Conservation (phyloP, 306 rosid genomes). For the Lathyrus oleraceus region DNA sequence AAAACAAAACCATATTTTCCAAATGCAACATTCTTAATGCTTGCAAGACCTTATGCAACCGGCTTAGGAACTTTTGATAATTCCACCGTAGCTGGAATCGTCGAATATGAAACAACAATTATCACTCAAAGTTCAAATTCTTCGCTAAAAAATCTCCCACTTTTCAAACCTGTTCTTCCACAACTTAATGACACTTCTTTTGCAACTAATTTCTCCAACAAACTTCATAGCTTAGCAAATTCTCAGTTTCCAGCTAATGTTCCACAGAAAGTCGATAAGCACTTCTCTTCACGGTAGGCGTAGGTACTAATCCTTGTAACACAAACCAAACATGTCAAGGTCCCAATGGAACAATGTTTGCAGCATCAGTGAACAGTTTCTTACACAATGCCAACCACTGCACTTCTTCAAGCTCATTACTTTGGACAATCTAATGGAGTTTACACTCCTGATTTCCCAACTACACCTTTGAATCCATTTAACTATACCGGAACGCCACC, state of each 20-base stretch:
- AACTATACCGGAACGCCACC: conserved; percentile 62
- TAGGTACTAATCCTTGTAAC: conserved; percentile 59
- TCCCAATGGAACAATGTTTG: conserved; percentile 68
- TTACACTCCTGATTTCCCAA: conserved; percentile 48
- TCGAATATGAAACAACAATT: conserved; percentile 49
- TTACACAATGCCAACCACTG: conserved; percentile 50
- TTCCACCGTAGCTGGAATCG: conserved; percentile 61
- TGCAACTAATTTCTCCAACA: conserved; percentile 46
- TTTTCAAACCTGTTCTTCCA: conserved; percentile 54
- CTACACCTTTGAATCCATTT: conserved; percentile 44
- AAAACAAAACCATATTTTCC: conserved; percentile 54
- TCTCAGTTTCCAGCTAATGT: conserved; percentile 58
- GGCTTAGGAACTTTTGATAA: conserved; percentile 69
- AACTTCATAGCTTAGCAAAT: conserved; percentile 52
- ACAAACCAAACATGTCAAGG: conserved; percentile 58
- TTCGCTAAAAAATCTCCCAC: conserved; percentile 37
- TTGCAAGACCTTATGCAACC: conserved; percentile 58
- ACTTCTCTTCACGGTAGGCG: conserved; percentile 59
- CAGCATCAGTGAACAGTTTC: conserved; percentile 72
- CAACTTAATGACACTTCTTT: conserved; percentile 63
- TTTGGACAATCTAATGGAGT: conserved; percentile 48
- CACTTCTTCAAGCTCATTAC: conserved; percentile 64
- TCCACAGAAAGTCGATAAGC: conserved; percentile 58
- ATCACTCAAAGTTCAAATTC: conserved; percentile 14
- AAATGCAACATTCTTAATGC: conserved; percentile 61